These are phyloP conservation scores for Flaveria linearis DNA, from an alignment of 129 eudicot species.

Conservation along the genomic window DNA sequence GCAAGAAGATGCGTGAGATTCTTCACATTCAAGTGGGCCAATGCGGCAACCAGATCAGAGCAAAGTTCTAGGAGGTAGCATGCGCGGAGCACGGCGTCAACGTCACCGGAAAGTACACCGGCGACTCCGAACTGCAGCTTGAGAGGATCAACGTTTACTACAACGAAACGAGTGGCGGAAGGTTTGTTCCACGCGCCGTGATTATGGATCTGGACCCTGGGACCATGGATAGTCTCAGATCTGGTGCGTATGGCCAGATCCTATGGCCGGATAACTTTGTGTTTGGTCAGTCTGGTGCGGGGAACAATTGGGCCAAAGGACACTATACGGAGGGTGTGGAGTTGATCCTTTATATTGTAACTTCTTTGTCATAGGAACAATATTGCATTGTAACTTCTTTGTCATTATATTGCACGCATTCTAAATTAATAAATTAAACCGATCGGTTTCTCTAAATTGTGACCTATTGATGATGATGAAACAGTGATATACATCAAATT, in stretches of 20 bases:
- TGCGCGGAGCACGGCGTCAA: constrained; percentile 11
- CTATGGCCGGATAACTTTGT: neutral
- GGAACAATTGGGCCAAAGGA: constrained; percentile 14
- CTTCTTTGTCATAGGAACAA: neutral
- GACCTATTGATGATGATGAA: too few relatives aligned
- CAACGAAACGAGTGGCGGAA: constrained; percentile 7
- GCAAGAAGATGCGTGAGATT: constrained; percentile 23
- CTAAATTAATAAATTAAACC: too few relatives aligned
- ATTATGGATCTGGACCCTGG: constrained; percentile 25
- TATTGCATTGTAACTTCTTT: too few relatives aligned
- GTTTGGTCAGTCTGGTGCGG: constrained; percentile 18
- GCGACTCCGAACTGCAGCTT: constrained; percentile 9
- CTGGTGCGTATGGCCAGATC: constrained; percentile 14
- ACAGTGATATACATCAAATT: too few relatives aligned
- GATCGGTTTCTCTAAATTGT: too few relatives aligned
- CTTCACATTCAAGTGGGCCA: constrained; percentile 19
- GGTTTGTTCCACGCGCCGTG: constrained; percentile 17
- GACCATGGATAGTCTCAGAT: constrained; percentile 20
- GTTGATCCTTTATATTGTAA: too few relatives aligned
- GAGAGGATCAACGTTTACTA: constrained; percentile 15
- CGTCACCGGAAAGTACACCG: constrained; percentile 15
- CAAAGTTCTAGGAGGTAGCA: constrained; percentile 17
- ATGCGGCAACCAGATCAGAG: constrained; percentile 22
- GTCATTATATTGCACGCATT: neutral
- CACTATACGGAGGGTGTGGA: constrained; percentile 11